Conservation (phyloP, 495 filamentous ascomycete genomes). For the Bombardia bombarda region DNA sequence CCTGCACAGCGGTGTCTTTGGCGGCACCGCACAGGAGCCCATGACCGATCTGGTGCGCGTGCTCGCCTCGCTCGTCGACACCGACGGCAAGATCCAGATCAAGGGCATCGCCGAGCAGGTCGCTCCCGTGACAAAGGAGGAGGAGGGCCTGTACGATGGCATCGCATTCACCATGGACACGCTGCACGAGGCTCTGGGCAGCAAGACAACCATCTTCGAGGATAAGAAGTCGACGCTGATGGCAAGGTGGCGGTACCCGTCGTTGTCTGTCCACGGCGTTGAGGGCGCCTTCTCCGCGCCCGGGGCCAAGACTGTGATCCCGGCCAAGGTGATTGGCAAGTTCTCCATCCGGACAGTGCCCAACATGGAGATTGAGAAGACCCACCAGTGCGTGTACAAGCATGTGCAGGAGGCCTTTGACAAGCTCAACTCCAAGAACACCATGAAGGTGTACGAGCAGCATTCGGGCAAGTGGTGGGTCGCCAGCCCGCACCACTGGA, state of each 20-base stretch:
- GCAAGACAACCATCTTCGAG: constrained; percentile 72
- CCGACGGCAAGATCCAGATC: constrained; percentile 82
- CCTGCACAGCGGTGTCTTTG: constrained; percentile 93
- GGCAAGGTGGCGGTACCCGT: constrained; percentile 91
- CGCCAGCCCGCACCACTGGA: constrained; percentile 94
- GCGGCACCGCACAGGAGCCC: constrained; percentile 89
- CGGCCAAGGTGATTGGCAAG: constrained; percentile 93
- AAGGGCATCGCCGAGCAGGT: constrained; percentile 87
- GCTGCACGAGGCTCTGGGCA: constrained; percentile 82
- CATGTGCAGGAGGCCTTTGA: constrained; percentile 72
- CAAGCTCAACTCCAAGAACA: constrained; percentile 86
- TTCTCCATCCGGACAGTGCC: constrained; percentile 97
- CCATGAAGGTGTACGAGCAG: constrained; percentile 64
- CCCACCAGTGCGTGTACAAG: constrained; percentile 74
- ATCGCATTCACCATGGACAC: constrained; percentile 96
- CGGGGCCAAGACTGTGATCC: constrained; percentile 97
- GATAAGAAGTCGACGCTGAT: constrained; percentile 87
- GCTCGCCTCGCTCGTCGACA: constrained; percentile 75
- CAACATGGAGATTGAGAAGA: constrained; percentile 88
- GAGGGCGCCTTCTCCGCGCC: constrained; percentile 92
- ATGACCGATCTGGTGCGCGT: constrained; percentile 92
- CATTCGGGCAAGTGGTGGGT: constrained; percentile 99
- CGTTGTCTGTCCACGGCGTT: constrained; percentile 90
- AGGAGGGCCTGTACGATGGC: constrained; percentile 71
- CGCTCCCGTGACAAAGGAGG: constrained; percentile 75